A percentile compares a stretch with the other conserved stretches of the same genome.
Evolutionary conservation across 768 basidiomycete species (phyloP).

Genomic region (Chiua virens): DNA sequence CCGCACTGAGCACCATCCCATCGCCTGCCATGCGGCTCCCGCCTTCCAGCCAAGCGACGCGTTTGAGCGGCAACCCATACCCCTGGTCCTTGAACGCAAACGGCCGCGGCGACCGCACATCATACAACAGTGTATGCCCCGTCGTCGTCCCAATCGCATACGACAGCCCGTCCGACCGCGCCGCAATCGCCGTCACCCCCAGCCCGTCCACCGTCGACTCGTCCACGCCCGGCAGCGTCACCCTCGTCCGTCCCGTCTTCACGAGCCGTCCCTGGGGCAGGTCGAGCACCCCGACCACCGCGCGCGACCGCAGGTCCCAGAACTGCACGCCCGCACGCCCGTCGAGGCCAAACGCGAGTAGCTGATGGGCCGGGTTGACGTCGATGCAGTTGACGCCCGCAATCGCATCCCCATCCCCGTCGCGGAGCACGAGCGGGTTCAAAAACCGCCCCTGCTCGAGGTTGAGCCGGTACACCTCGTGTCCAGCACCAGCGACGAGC

Average conservation of each 20-base stretch:
- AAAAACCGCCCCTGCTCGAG: conserved; percentile 94
- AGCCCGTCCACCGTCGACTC: conserved; percentile 36
- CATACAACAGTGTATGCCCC: conserved; percentile 92
- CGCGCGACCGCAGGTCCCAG: conserved; percentile 91
- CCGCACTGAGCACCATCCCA: conserved; percentile 87
- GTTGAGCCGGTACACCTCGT: conserved; percentile 90
- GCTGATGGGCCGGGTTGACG: conserved; percentile 89
- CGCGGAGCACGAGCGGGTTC: conserved; percentile 66
- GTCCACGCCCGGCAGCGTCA: conserved; percentile 35
- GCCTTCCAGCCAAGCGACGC: conserved; percentile 86
- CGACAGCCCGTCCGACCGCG: conserved; percentile 85
- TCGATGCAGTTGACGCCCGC: conserved; percentile 89
- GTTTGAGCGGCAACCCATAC: conserved; percentile 87
- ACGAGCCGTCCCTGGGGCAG: conserved; percentile 57
- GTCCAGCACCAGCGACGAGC: conserved; percentile 79
- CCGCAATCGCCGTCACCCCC: conserved; percentile 80
- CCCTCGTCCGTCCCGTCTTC: conserved; percentile 35
- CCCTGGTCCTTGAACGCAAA: conserved; percentile 96
- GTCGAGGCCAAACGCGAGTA: conserved; percentile 87
- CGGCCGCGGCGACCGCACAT: conserved; percentile 80
- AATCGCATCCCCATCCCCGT: conserved; percentile 48
- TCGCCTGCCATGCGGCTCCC: conserved; percentile 82
- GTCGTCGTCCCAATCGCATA: conserved; percentile 95
- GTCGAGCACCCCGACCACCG: conserved; percentile 65
- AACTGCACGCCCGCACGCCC: conserved; percentile 88